Conservation (phyloP, 2,329 filamentous ascomycete species). For the Diplodia intermedia region DNA sequence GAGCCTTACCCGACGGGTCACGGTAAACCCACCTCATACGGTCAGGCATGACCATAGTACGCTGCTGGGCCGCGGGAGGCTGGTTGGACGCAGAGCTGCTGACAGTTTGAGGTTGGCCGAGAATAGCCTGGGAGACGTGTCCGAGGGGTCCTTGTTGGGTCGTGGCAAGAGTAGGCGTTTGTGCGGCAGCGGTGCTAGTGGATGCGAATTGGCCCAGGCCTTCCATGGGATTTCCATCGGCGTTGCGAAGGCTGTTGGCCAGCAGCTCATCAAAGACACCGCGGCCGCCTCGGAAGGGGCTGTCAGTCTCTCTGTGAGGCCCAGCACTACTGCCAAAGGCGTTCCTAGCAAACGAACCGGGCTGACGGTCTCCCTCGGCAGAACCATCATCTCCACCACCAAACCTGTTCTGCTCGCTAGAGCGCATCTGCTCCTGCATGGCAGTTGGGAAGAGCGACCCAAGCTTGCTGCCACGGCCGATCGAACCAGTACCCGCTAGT, state of each 20-base stretch:
- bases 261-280: slow-evolving; percentile 50
- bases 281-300: slow-evolving; percentile 49
- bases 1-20: slow-evolving; percentile 88
- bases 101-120: slow-evolving; percentile 46
- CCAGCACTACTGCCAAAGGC: slow-evolving; percentile 56
- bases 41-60: slow-evolving; percentile 99
- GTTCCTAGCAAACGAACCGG: slow-evolving; percentile 70
- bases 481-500: slow-evolving; percentile 66
- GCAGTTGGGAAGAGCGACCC: slow-evolving; percentile 85
- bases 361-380: slow-evolving; percentile 47
- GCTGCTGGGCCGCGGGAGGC: slow-evolving; percentile 71
- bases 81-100: slow-evolving; percentile 67
- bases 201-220: slow-evolving; percentile 40
- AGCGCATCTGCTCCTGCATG: slow-evolving; percentile 91
- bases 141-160: slow-evolving; percentile 42
- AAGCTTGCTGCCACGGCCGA: slow-evolving; percentile 80
- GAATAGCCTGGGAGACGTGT: slow-evolving; percentile 41
- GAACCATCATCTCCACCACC: slow-evolving; percentile 64
- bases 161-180: slow-evolving; percentile 40
- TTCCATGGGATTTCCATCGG: slow-evolving; percentile 34
- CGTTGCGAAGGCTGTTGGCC: slow-evolving; percentile 34
- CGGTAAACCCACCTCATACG: slow-evolving; percentile 99
- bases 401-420: slow-evolving; percentile 51
- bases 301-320: slow-evolving; percentile 49
- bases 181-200: slow-evolving; percentile 36